phyloP scores from a whole-genome alignment of 2,329 filamentous ascomycete species.

The Alternaria sp. region DNA sequence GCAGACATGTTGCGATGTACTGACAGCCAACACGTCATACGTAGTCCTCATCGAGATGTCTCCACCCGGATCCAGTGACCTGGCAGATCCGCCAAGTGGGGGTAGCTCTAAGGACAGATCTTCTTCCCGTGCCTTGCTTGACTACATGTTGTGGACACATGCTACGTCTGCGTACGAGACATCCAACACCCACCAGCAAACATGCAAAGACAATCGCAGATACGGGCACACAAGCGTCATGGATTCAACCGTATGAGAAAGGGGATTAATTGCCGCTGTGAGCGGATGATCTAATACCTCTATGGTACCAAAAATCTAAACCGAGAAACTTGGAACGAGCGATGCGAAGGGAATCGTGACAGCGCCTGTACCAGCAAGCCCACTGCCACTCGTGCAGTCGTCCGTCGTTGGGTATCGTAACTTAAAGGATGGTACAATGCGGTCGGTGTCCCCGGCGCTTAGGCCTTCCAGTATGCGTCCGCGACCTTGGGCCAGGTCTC shows the following conservation, averaged over 20 bases:
- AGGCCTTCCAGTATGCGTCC: slow-evolving; percentile 10
- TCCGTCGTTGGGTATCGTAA: slow-evolving; percentile 29
- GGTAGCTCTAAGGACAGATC: slow-evolving; percentile 1
- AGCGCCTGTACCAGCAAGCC: slow-evolving; percentile 33
- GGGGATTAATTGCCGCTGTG: slow-evolving; percentile 24
- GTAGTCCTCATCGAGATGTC: not conserved
- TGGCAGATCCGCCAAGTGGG: slow-evolving; percentile 1
- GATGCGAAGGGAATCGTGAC: slow-evolving; percentile 9
- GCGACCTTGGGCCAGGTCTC: slow-evolving; percentile 15
- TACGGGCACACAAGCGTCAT: slow-evolving; percentile 8
- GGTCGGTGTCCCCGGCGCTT: slow-evolving; percentile 25
- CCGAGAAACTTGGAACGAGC: slow-evolving; percentile 8
- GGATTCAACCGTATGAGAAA: not conserved
- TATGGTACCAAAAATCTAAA: slow-evolving; percentile 19
- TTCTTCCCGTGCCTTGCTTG: not conserved
- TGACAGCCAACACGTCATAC: slow-evolving; percentile 1
- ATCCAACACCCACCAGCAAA: not conserved
- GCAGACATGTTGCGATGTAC: not conserved
- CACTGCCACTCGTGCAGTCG: slow-evolving; percentile 19
- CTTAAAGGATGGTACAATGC: slow-evolving; percentile 38
- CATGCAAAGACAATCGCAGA: slow-evolving; percentile 1
- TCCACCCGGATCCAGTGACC: not conserved
- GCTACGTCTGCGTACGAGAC: not conserved
- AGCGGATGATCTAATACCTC: slow-evolving; percentile 30
- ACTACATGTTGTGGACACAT: not conserved